Evolutionary conservation across 306 rosid species (phyloP).

Genomic region (Ammopiptanthus mongolicus): DNA sequence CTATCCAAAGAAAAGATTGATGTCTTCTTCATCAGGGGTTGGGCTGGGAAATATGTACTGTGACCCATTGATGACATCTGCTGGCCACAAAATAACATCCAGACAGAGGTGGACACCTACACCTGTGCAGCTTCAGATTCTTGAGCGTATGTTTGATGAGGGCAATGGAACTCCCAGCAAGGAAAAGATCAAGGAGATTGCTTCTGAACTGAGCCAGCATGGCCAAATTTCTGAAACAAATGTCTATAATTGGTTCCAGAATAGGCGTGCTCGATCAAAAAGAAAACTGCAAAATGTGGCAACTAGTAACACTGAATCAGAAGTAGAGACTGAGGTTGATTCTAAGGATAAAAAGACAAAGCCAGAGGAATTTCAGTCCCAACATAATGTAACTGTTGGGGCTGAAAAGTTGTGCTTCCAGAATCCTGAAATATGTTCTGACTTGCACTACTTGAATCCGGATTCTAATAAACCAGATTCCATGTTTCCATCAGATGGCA

Average conservation of each 20-base stretch:
- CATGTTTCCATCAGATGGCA: constrained; percentile 46
- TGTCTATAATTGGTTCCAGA: constrained; percentile 97
- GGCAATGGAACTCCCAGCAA: constrained; percentile 96
- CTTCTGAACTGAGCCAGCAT: constrained; percentile 81
- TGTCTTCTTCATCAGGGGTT: constrained; percentile 53
- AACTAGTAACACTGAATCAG: constrained; percentile 62
- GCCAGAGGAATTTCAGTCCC: constrained; percentile 60
- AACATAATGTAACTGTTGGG: constrained; percentile 33
- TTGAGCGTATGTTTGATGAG: constrained; percentile 80
- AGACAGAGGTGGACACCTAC: constrained; percentile 99
- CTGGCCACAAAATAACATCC: constrained; percentile 82
- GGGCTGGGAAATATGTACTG: constrained; percentile 79
- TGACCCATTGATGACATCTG: constrained; percentile 70
- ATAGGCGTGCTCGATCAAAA: constrained; percentile 90
- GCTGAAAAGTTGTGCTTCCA: constrained; percentile 68
- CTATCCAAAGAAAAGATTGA: neutral
- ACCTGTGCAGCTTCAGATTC: constrained; percentile 80
- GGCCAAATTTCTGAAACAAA: constrained; percentile 94
- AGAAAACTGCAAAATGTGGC: constrained; percentile 69
- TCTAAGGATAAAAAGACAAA: constrained; percentile 85
- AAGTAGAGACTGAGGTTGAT: constrained; percentile 79
- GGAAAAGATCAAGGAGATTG: constrained; percentile 88
- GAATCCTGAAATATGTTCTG: constrained; percentile 55
- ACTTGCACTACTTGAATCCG: constrained; percentile 62
- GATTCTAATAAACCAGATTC: constrained; percentile 44